Evolutionary conservation across 106 monocot genomes (phyloP).

Genomic region (Agapanthus africanus): DNA sequence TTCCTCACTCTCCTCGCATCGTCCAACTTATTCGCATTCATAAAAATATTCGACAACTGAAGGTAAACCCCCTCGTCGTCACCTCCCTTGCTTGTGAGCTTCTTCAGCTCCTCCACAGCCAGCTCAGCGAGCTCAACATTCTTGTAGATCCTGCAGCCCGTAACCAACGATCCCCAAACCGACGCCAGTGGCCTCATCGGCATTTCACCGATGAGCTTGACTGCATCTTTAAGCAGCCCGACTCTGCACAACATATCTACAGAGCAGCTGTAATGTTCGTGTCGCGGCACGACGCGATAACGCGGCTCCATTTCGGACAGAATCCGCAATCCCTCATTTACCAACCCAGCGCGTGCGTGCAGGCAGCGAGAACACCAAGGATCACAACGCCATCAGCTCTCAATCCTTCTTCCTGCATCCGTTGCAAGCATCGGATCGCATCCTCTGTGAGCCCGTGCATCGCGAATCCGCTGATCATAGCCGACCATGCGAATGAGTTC

Average conservation of each 20-base stretch:
- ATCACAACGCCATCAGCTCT: conserved; percentile 39
- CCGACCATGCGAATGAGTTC: conserved; percentile 43
- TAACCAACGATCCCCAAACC: conserved; percentile 58
- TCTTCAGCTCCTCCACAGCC: conserved; percentile 38
- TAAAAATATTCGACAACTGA: conserved; percentile 53
- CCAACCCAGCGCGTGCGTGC: conserved; percentile 46
- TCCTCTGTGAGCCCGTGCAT: conserved; percentile 43
- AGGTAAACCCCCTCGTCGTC: conserved; percentile 56
- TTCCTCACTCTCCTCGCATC: conserved; percentile 49
- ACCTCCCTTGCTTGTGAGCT: conserved; percentile 11
- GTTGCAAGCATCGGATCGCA: conserved; percentile 29
- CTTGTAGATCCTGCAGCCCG: conserved; percentile 32
- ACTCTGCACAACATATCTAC: conserved; percentile 62
- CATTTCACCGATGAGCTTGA: conserved; percentile 35
- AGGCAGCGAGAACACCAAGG: conserved; percentile 41
- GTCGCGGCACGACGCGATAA: conserved; percentile 25
- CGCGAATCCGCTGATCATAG: conserved; percentile 53
- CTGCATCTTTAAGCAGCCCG: conserved; percentile 40
- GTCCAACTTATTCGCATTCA: conserved; percentile 32
- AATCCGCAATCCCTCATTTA: conserved; percentile 35
- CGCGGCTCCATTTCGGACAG: conserved; percentile 24
- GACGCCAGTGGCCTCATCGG: conserved; percentile 53
- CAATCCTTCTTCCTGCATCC: conserved; percentile 39
- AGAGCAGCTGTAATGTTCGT: conserved; percentile 62
- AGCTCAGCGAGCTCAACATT: conserved; percentile 54